Evolutionary conservation across 1,284 basidiomycete species (phyloP).

Genomic region (Pterulicium gracile): DNA sequence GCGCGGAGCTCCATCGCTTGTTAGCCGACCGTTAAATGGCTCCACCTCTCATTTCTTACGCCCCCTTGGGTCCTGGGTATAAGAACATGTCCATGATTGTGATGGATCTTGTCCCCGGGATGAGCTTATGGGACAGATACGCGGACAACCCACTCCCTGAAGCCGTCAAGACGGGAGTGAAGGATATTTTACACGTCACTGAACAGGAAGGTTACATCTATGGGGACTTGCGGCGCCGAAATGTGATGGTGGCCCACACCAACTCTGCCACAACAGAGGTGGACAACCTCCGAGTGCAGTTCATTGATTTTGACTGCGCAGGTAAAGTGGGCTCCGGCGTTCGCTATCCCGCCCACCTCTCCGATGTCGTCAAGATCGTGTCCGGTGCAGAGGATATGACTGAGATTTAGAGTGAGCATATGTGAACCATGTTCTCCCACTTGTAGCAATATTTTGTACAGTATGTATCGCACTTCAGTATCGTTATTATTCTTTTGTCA

Average conservation of each 20-base stretch:
- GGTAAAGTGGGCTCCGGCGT: slow-evolving; percentile 1
- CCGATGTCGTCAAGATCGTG: not conserved
- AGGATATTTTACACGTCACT: not conserved
- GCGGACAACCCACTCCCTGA: not conserved
- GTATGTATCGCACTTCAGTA: no score
- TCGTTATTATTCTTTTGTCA: no score
- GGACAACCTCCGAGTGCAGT: not conserved
- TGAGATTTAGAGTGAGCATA: not conserved
- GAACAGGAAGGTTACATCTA: not conserved
- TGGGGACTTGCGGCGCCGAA: not conserved
- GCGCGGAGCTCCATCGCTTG: slow-evolving; percentile 10
- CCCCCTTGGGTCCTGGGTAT: slow-evolving; percentile 1
- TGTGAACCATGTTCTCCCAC: not conserved
- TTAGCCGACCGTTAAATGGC: slow-evolving; percentile 11
- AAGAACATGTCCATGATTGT: not conserved
- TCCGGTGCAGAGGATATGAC: not conserved
- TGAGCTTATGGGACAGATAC: not conserved
- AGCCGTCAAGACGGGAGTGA: not conserved
- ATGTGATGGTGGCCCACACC: slow-evolving; percentile 1
- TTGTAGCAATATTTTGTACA: not conserved
- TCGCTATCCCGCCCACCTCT: not conserved
- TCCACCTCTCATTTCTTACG: slow-evolving; percentile 13
- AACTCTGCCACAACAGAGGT: not conserved
- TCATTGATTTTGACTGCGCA: not conserved
- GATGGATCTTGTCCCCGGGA: not conserved